Evolutionary conservation across 179 eudicot species (phyloP), one percentile per base, ranked within the genome.

Genomic region (Silene vulgaris): DNA sequence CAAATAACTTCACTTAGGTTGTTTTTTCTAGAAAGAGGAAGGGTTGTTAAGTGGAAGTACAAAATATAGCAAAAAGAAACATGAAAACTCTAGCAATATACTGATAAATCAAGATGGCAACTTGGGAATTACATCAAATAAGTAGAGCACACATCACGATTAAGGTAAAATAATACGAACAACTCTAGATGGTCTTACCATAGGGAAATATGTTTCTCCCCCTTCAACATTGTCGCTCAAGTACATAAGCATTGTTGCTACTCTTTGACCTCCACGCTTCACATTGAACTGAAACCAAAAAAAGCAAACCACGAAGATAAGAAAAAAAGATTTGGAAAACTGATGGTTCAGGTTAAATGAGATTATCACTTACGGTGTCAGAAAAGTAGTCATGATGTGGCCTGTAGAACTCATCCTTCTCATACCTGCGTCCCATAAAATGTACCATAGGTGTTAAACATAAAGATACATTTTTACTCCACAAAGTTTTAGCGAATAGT

Each of bases 241-340:
- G 80, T 95, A 95, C 96, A 95, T 95, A 32, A 95, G 91, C 90
- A 95, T 77, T 9, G 99, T 95, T 72, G 99, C 99, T 50, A 95
- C 85, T 79, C 99, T 84, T 87, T 95, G 99, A 82, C 99, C 99
- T 70, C 98, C 98, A 74, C 87, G 92, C 82, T 95, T 90, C 76
- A 95, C 72, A 80, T 95, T 95, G 73, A 89, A 92, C 99, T 95
- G 89, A 78, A 84, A 85, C 23, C 43, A 75, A 74, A 78, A 77
- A 40, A 77, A 65, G 21, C 19, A 48, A 72, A 20, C 4, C 12
- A 37, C 20, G 61, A 69, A 37, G 23, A 23, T 63, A 69, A 29
- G 54, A 72, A 20, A 65, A 12, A 13, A 63, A 52, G 28, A 35
- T 19, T 40, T 9, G 56, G 73, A 20, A 57, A 75, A 66, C 64